Conservation (phyloP, 1,139 yeast genomes). For the Saccharomycopsis crataegensis region DNA sequence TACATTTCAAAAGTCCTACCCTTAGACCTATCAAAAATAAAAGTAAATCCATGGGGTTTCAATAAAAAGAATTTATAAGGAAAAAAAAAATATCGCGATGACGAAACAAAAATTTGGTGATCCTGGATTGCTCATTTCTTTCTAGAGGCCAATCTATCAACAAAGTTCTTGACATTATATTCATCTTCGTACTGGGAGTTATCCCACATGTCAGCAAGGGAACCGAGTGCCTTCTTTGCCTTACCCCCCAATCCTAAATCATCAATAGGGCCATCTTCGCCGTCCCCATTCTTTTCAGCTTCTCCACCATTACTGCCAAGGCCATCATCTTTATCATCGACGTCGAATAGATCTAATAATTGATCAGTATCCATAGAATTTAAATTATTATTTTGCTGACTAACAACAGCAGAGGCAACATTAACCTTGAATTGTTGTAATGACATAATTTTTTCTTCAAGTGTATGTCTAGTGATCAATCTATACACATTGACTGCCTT, state of each 20-base stretch:
- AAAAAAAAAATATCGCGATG: no score
- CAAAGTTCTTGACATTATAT: conserved; percentile 87
- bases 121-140: neutral
- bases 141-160: conserved; percentile 31
- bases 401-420: conserved; percentile 91
- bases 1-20: no score
- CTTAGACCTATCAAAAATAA: no score
- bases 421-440: conserved; percentile 95
- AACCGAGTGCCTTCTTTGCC: conserved; percentile 73
- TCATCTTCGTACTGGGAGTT: conserved; percentile 94
- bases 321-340: conserved; percentile 37
- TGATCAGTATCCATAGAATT: conserved; percentile 97
- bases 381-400: conserved; percentile 92
- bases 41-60: no score
- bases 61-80: no score
- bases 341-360: conserved; percentile 80
- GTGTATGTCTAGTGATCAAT: conserved; percentile 82
- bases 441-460: conserved; percentile 98
- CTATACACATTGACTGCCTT: conserved; percentile 94
- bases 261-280: conserved; percentile 41
- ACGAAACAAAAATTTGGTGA: no score
- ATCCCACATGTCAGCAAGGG: conserved; percentile 94
- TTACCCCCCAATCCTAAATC: conserved; percentile 55
- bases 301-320: conserved; percentile 32
- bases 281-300: conserved; percentile 30